These are phyloP conservation scores for Aspergillus asperescens DNA, from an alignment of 495 filamentous ascomycete species.

Conservation along the genomic window DNA sequence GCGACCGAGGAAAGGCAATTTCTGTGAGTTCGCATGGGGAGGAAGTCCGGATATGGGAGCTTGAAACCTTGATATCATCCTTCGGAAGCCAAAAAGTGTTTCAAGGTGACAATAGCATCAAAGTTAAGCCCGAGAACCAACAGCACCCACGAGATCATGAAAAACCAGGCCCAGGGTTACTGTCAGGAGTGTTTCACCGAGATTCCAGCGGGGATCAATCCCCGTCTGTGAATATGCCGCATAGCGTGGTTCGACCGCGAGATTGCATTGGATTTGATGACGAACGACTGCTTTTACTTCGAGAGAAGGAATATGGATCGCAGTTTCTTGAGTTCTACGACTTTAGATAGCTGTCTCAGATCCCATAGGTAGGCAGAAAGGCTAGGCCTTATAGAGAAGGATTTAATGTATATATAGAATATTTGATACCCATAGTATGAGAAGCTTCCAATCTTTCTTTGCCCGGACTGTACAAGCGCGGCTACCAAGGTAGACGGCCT, in stretches of 20 bases:
- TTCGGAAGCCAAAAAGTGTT: conserved; percentile 32
- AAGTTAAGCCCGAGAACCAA: conserved; percentile 40
- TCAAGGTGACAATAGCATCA: conserved; percentile 50
- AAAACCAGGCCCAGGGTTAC: conserved; percentile 12
- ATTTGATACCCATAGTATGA: background rate
- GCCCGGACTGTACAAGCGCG: no score
- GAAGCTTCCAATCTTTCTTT: no score
- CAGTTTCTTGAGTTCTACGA: conserved; percentile 86
- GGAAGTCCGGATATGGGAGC: conserved; percentile 90
- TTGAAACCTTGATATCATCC: conserved; percentile 65
- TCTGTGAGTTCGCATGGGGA: conserved; percentile 77
- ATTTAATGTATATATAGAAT: background rate
- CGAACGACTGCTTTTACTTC: conserved; percentile 81
- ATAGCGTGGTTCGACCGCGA: conserved; percentile 24
- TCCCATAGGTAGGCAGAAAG: background rate
- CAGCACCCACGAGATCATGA: conserved; percentile 8
- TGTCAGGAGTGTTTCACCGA: conserved; percentile 13
- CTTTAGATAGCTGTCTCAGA: conserved; percentile 55
- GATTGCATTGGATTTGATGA: conserved; percentile 90
- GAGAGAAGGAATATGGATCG: conserved; percentile 59
- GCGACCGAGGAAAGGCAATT: conserved; percentile 80
- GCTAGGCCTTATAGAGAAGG: background rate
- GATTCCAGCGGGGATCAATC: background rate
- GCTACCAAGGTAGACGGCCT: conserved; percentile 1
- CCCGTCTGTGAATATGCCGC: background rate